These are phyloP conservation scores for Neurospora sp. DNA, from an alignment of 495 filamentous ascomycete species.

Conservation along the genomic window DNA sequence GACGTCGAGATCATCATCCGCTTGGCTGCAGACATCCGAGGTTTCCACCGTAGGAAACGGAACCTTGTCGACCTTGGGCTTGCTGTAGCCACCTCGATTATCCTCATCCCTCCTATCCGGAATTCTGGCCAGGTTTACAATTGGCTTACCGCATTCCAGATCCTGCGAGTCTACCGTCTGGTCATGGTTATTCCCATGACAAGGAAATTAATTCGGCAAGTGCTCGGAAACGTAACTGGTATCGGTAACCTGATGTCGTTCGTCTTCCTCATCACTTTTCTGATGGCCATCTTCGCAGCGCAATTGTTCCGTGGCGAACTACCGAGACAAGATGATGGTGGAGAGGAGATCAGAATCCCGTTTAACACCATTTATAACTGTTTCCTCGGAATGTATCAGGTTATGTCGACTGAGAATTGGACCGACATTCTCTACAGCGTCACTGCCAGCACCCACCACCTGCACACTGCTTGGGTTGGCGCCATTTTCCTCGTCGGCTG, in stretches of 20 bases:
- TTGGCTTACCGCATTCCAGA: slow-evolving; percentile 89
- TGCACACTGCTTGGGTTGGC: slow-evolving; percentile 80
- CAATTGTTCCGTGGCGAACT: slow-evolving; percentile 89
- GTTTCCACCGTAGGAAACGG: slow-evolving; percentile 58
- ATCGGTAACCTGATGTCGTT: slow-evolving; percentile 91
- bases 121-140: slow-evolving; percentile 68
- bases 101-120: slow-evolving; percentile 75
- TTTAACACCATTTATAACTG: slow-evolving; percentile 91
- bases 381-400: slow-evolving; percentile 96
- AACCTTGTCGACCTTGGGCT: slow-evolving; percentile 76
- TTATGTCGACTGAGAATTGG: slow-evolving; percentile 98
- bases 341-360: slow-evolving; percentile 50
- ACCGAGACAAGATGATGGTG: slow-evolving; percentile 44
- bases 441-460: slow-evolving; percentile 51
- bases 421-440: slow-evolving; percentile 77
- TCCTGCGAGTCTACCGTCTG: slow-evolving; percentile 83
- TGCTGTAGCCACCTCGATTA: slow-evolving; percentile 70
- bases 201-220: slow-evolving; percentile 70
- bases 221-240: slow-evolving; percentile 86
- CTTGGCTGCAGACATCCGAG: slow-evolving; percentile 66
- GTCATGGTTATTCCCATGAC: slow-evolving; percentile 85
- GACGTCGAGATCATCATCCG: slow-evolving; percentile 74
- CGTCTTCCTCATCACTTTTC: slow-evolving; percentile 88
- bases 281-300: slow-evolving; percentile 85
- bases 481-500: slow-evolving; percentile 87